phyloP scores from a whole-genome alignment of 2,329 filamentous ascomycete species.

The Hypoxylon sp. region DNA sequence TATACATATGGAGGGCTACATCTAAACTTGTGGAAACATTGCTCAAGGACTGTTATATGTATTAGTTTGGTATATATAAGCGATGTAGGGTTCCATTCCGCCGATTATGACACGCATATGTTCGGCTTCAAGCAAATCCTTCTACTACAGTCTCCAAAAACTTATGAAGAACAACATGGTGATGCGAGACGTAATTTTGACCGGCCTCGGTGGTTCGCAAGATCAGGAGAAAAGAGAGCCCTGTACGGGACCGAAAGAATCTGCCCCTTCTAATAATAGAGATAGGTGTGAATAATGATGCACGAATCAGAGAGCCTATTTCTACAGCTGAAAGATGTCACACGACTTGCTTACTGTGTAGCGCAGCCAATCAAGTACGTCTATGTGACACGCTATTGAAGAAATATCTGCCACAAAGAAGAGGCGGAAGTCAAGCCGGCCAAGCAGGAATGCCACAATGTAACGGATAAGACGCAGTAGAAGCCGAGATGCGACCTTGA shows the following conservation, averaged over 20 bases:
- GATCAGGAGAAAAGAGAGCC: neutral
- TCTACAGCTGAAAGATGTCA: constrained; percentile 2
- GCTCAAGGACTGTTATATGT: neutral
- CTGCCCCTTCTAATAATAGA: neutral
- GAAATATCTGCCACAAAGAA: neutral
- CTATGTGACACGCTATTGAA: neutral
- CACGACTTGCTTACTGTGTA: constrained; percentile 23
- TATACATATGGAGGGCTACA: neutral
- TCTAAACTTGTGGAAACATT: neutral
- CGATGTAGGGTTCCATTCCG: neutral
- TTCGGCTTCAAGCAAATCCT: neutral
- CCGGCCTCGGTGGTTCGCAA: neutral
- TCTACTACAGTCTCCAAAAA: neutral
- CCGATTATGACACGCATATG: neutral
- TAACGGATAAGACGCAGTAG: neutral
- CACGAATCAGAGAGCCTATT: neutral
- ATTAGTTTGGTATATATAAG: neutral
- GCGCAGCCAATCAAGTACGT: neutral
- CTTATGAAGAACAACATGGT: neutral
- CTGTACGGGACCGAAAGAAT: constrained; percentile 13
- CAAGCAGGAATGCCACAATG: neutral
- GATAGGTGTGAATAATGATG: neutral
- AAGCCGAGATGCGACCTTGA: neutral
- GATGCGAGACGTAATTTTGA: neutral
- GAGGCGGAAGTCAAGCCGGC: neutral